These are phyloP conservation scores for Penicillium olsonii DNA, from an alignment of 2,329 filamentous ascomycete genomes.

Conservation along the genomic window DNA sequence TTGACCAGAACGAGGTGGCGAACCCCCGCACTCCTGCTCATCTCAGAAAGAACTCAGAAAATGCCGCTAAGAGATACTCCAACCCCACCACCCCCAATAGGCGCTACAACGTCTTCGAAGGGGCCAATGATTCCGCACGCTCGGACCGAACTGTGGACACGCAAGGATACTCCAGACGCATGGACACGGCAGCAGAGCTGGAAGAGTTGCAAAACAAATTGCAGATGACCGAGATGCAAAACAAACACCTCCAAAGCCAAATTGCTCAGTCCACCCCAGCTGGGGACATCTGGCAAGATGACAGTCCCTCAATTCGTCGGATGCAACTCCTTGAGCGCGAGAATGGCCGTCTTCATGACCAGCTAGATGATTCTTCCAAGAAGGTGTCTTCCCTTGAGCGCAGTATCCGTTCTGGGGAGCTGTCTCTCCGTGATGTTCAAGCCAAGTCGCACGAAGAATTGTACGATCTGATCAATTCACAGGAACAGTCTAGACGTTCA, in stretches of 20 bases:
- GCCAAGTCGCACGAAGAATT: slow-evolving; percentile 93
- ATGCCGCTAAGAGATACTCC: slow-evolving; percentile 62
- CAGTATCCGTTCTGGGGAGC: slow-evolving; percentile 79
- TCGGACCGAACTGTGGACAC: slow-evolving; percentile 87
- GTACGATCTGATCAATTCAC: slow-evolving; percentile 86
- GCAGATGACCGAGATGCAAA: slow-evolving; percentile 92
- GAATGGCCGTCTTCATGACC: slow-evolving; percentile 87
- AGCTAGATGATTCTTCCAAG: slow-evolving; percentile 90
- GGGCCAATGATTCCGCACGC: slow-evolving; percentile 70
- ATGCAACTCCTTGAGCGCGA: slow-evolving; percentile 90
- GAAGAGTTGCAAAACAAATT: slow-evolving; percentile 93
- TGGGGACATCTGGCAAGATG: slow-evolving; percentile 65
- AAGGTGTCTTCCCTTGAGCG: slow-evolving; percentile 89
- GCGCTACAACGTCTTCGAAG: slow-evolving; percentile 66
- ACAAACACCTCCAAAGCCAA: slow-evolving; percentile 86
- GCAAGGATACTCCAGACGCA: slow-evolving; percentile 78
- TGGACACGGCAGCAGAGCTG: slow-evolving; percentile 87
- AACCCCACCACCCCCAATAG: slow-evolving; percentile 77
- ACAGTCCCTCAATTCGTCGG: slow-evolving; percentile 76
- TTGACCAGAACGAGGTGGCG: slow-evolving; percentile 78
- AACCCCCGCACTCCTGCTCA: slow-evolving; percentile 72
- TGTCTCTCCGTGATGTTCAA: slow-evolving; percentile 88
- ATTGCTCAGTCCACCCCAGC: slow-evolving; percentile 68
- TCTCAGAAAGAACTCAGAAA: slow-evolving; percentile 62
- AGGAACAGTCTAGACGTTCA: slow-evolving; percentile 82